Evolutionary conservation across 140 eudicot species (phyloP).

Genomic region (Bidens hawaiensis): DNA sequence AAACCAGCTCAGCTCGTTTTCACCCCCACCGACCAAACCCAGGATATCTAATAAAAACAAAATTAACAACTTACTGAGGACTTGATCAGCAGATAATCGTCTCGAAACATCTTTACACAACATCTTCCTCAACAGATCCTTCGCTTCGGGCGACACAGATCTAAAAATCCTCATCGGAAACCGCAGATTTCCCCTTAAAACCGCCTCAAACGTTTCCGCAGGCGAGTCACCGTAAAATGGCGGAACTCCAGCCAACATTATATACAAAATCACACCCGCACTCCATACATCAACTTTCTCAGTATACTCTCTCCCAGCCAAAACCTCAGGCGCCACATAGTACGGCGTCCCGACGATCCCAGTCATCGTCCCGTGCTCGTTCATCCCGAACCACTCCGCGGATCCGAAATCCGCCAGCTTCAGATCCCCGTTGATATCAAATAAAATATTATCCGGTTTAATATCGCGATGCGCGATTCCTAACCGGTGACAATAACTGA

Average conservation of each 20-base stretch:
- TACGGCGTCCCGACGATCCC: constrained; percentile 97
- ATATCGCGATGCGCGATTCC: constrained; percentile 80
- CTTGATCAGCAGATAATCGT: constrained; percentile 82
- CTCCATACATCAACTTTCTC: constrained; percentile 98
- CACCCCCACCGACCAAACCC: no score
- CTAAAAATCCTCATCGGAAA: constrained; percentile 69
- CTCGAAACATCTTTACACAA: constrained; percentile 68
- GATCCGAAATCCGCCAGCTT: constrained; percentile 91
- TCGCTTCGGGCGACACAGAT: constrained; percentile 64
- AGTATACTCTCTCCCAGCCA: constrained; percentile 57
- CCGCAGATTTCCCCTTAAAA: constrained; percentile 64
- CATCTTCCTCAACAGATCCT: constrained; percentile 92
- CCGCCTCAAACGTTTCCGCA: constrained; percentile 66
- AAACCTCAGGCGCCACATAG: constrained; percentile 94
- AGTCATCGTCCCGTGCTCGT: constrained; percentile 42
- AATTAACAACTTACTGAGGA: constrained; percentile 57
- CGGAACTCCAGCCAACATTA: constrained; percentile 79
- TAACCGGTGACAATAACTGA: constrained; percentile 52
- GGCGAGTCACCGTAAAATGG: constrained; percentile 78
- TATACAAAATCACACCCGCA: constrained; percentile 78
- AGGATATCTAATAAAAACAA: neutral
- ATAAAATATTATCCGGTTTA: constrained; percentile 82
- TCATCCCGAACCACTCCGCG: constrained; percentile 68
- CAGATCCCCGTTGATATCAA: constrained; percentile 50
- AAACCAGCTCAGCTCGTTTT: no score